A percentile compares a stretch with the other conserved stretches of the same genome.
These are phyloP conservation scores for Saturnispora gosingensis DNA, from an alignment of 805 yeast genomes.

Conservation along the genomic window DNA sequence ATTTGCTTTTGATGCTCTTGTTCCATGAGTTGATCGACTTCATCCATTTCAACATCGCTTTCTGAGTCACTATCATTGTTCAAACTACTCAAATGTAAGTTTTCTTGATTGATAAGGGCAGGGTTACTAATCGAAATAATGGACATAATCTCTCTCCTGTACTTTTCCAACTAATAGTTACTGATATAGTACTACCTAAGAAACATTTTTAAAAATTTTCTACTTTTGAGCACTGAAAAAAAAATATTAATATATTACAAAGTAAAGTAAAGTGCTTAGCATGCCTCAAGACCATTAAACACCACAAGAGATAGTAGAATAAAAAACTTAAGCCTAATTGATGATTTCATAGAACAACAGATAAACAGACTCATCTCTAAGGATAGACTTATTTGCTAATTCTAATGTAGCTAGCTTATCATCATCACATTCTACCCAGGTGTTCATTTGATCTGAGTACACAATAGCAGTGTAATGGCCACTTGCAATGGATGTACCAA, in stretches of 20 bases:
- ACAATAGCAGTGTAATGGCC: constrained; percentile 73
- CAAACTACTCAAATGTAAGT: background rate
- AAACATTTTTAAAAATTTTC: background rate
- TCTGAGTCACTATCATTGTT: constrained; percentile 17
- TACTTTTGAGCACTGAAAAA: background rate
- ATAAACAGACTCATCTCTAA: constrained; percentile 49
- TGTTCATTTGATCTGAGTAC: constrained; percentile 34
- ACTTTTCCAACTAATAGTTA: background rate
- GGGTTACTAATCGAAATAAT: constrained; percentile 25
- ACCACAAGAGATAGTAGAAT: background rate
- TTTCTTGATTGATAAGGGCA: constrained; percentile 10
- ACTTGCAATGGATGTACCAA: constrained; percentile 51
- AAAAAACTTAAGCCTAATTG: background rate
- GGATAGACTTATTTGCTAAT: constrained; percentile 29
- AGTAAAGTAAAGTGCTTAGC: background rate
- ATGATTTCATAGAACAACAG: constrained; percentile 46
- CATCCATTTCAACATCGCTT: constrained; percentile 19
- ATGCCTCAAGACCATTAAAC: background rate
- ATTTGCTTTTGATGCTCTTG: constrained; percentile 5
- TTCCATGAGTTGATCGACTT: constrained; percentile 10
- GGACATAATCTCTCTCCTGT: constrained; percentile 10
- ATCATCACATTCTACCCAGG: constrained; percentile 74
- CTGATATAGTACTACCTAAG: background rate
- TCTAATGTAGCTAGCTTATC: constrained; percentile 41
- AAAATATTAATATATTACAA: background rate